These are phyloP conservation scores for Chamaecyparis obtusa DNA, from an alignment of 75 land plant species.

Conservation along the genomic window DNA sequence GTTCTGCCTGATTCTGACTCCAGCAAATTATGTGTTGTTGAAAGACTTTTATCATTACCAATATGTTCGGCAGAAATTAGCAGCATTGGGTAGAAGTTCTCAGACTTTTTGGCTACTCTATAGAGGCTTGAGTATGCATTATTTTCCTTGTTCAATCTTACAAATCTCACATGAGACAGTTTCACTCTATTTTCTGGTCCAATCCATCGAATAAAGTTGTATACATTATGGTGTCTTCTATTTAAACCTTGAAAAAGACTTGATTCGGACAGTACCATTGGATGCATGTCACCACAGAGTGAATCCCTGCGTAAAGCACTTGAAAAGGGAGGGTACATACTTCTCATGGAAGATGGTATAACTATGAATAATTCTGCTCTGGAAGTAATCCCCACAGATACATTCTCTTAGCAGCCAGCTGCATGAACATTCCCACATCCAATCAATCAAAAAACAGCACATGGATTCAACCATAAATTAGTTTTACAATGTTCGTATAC, in stretches of 20 bases:
- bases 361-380: not conserved
- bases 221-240: constrained; percentile 6
- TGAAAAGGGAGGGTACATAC: not conserved
- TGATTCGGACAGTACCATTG: constrained; percentile 7
- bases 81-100: not conserved
- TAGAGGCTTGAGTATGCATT: not conserved
- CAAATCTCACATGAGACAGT: not conserved
- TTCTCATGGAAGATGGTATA: not conserved
- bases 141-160: not conserved
- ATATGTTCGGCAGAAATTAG: not conserved
- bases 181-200: constrained; percentile 1
- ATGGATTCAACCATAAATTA: not conserved
- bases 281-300: constrained; percentile 8
- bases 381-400: not conserved
- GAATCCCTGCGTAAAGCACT: not conserved
- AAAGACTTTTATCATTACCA: not conserved
- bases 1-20: not conserved
- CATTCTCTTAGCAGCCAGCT: not conserved
- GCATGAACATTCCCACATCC: not conserved
- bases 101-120: not conserved
- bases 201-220: not conserved
- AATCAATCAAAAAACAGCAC: not conserved
- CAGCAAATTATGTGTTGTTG: not conserved
- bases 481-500: not conserved
- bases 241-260: constrained; percentile 1